A percentile compares a stretch with the other conserved stretches of the same genome.
Conservation (phyloP, 768 basidiomycete genomes). For the Mycena vitilis region DNA sequence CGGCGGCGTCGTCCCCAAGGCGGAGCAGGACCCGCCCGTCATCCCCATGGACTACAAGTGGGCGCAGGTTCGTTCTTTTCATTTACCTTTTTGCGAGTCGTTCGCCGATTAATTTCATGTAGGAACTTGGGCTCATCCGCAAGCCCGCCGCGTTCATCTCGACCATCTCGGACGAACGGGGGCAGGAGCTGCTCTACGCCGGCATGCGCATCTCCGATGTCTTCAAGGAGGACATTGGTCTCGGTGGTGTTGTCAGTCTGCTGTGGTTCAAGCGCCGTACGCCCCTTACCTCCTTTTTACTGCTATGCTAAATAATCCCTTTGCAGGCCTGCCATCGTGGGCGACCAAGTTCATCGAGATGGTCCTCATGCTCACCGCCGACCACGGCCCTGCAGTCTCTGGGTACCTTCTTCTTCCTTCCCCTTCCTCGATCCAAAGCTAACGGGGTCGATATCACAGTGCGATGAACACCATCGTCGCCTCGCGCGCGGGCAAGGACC, state of each 20-base stretch:
- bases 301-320: not conserved
- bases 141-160: constrained; percentile 99
- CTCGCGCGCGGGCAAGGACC: constrained; percentile 98
- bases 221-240: constrained; percentile 96
- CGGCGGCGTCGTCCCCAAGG: constrained; percentile 75
- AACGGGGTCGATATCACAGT: constrained; percentile 36
- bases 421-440: not conserved
- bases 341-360: constrained; percentile 99
- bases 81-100: not conserved
- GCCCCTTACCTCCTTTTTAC: constrained; percentile 38
- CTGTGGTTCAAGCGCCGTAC: constrained; percentile 96
- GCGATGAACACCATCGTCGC: constrained; percentile 99
- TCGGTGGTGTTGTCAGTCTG: constrained; percentile 95
- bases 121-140: constrained; percentile 95
- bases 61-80: constrained; percentile 70
- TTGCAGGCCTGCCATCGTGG: constrained; percentile 78
- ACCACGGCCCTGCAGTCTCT: constrained; percentile 98
- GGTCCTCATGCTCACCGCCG: constrained; percentile 99
- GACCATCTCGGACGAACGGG: constrained; percentile 99
- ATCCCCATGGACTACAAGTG: constrained; percentile 99
- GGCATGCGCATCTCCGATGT: constrained; percentile 99
- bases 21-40: constrained; percentile 90
- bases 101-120: too few relatives aligned
- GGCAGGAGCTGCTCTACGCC: constrained; percentile 97
- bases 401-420: constrained; percentile 52